Conservation (phyloP, 2,329 filamentous ascomycete genomes). For the Fusarium hainanense region DNA sequence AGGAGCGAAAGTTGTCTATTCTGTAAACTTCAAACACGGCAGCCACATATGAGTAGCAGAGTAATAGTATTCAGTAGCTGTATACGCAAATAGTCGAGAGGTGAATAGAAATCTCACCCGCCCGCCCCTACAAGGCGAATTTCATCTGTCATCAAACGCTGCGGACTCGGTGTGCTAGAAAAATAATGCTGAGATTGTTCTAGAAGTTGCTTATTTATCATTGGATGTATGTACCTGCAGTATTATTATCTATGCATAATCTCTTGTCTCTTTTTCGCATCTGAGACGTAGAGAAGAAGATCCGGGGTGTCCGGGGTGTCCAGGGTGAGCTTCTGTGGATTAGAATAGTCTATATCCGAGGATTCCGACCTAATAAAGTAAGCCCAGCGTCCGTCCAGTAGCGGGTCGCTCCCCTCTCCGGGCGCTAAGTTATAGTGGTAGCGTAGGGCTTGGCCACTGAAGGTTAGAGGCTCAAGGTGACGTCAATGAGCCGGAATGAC, state of each 20-base stretch:
- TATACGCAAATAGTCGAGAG: constrained; percentile 5
- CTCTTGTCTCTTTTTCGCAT: neutral
- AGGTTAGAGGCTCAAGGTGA: constrained; percentile 14
- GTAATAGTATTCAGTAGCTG: neutral
- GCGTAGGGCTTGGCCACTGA: constrained; percentile 13
- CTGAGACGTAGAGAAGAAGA: neutral
- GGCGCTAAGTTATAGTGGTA: constrained; percentile 26
- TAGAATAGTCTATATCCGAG: constrained; percentile 13
- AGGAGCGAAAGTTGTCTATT: constrained; percentile 46
- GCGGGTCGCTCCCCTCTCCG: neutral
- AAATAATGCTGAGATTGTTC: constrained; percentile 10
- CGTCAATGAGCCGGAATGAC: constrained; percentile 38
- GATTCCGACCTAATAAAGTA: constrained; percentile 11
- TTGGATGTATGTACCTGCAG: neutral
- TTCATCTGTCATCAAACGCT: constrained; percentile 8
- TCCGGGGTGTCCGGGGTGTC: neutral
- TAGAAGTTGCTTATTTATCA: constrained; percentile 14
- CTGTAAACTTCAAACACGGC: constrained; percentile 1
- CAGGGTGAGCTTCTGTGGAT: neutral
- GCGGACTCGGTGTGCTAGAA: neutral
- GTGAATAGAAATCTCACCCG: constrained; percentile 16
- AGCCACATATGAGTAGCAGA: neutral
- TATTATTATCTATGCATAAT: constrained; percentile 12
- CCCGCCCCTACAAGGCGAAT: constrained; percentile 4
- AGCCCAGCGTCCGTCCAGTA: neutral